Base-by-base conservation (phyloP, 139 green algal genomes). In the Chlamydomonas sp. region DNA sequence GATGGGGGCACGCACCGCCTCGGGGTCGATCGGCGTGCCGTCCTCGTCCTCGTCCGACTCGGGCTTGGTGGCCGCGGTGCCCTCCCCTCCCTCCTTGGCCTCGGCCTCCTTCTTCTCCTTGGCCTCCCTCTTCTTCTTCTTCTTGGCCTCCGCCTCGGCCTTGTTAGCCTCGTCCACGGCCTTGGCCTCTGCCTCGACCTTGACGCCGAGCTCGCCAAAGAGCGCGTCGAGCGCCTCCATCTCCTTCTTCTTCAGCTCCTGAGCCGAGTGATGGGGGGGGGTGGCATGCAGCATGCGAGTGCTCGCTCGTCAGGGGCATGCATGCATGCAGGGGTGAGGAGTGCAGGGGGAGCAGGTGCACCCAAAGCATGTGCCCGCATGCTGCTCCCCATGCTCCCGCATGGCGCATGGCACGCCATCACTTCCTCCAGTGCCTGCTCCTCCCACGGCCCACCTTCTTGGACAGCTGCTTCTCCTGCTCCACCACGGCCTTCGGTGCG, bases 211-310 rank as follows among this genome's bases (percentile, higher is more conserved):
- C 73, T 88, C 75, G 2, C 73, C 72, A 58, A 88, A 80, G 48
- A 86, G 72, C 0, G 80, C 80, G 36, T 88, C 80, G 24, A 88
- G 62, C 65, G 86, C 83, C 35, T 88, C 77, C 67, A 88, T 79
- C 71, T 88, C 83, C 78, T 88, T 88, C 73, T 88, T 86, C 68
- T 88, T 88, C 48, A 85, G 47, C 66, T 88, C 82, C 81, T 87
- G 75, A n/a, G n/a, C n/a, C n/a, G n/a, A n/a, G n/a, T n/a, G n/a
- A n/a, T n/a, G n/a, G n/a, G n/a, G n/a, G n/a, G n/a, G n/a, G n/a
- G n/a, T n/a, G n/a, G n/a, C n/a, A n/a, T n/a, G n/a, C n/a, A n/a
- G n/a, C n/a, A n/a, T n/a, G n/a, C n/a, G n/a, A n/a, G n/a, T n/a
- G n/a, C n/a, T n/a, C n/a, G n/a, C n/a, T n/a, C n/a, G n/a, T n/a